Conservation (phyloP, 495 filamentous ascomycete genomes). For the Mycothermus thermophilus region DNA sequence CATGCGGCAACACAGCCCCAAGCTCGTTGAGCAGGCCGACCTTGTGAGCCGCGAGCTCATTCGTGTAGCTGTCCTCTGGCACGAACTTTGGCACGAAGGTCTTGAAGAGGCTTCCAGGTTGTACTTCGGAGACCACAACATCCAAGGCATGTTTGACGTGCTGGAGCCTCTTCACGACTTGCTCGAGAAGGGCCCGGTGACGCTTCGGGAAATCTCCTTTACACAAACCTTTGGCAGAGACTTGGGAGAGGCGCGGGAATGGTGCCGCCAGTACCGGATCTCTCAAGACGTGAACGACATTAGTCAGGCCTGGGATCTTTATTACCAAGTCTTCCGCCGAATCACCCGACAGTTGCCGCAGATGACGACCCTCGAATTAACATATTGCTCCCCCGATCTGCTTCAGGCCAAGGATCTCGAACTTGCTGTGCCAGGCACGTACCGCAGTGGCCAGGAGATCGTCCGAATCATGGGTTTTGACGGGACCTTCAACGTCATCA, state of each 20-base stretch:
- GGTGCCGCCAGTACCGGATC: constrained; percentile 78
- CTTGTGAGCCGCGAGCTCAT: constrained; percentile 90
- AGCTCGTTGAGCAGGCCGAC: constrained; percentile 87
- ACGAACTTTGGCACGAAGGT: constrained; percentile 98
- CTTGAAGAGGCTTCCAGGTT: constrained; percentile 90
- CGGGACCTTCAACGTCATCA: constrained; percentile 76
- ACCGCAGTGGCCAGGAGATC: constrained; percentile 72
- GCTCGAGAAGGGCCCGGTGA: constrained; percentile 80
- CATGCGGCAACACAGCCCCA: constrained; percentile 91
- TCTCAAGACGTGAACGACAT: constrained; percentile 84
- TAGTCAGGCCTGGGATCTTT: constrained; percentile 96
- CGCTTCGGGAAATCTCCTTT: constrained; percentile 88
- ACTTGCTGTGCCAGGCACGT: constrained; percentile 87
- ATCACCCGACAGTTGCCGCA: constrained; percentile 90
- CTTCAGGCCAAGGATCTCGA: constrained; percentile 71
- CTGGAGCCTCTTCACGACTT: constrained; percentile 83
- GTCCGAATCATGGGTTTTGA: constrained; percentile 84
- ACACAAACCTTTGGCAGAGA: constrained; percentile 96
- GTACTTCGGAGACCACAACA: constrained; percentile 87
- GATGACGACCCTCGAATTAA: constrained; percentile 79
- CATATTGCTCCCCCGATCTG: constrained; percentile 89
- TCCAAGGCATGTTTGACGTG: constrained; percentile 90
- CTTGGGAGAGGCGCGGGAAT: constrained; percentile 84
- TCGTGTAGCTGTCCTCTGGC: constrained; percentile 91
- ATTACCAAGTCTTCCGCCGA: constrained; percentile 92